Conservation (phyloP, 371 early-diverging fungal genomes). For the Saksenaea vasiformis region DNA sequence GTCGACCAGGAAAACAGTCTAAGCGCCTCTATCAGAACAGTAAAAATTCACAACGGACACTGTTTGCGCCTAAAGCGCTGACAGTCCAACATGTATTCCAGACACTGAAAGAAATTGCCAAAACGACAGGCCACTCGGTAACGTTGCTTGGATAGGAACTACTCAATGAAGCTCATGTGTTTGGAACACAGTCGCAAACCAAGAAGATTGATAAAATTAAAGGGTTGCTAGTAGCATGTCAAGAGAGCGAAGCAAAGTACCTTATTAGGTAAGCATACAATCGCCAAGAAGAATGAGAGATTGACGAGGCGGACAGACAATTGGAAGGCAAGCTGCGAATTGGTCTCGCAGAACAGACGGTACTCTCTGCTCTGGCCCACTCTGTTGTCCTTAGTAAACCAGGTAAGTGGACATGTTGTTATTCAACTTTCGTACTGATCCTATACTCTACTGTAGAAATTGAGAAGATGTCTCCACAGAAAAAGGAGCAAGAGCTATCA, state of each 20-base stretch:
- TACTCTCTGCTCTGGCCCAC: slow-evolving; percentile 87
- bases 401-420: slow-evolving; percentile 19
- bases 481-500: slow-evolving; percentile 60
- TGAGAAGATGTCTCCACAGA: slow-evolving; percentile 48
- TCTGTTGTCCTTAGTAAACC: slow-evolving; percentile 62
- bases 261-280: slow-evolving; percentile 69
- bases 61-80: slow-evolving; percentile 81
- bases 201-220: slow-evolving; percentile 88
- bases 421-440: background rate
- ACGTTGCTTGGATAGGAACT: slow-evolving; percentile 11
- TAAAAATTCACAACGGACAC: slow-evolving; percentile 73
- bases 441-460: slow-evolving; percentile 25
- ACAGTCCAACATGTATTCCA: slow-evolving; percentile 85
- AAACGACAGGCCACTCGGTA: slow-evolving; percentile 77
- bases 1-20: background rate
- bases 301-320: slow-evolving; percentile 51
- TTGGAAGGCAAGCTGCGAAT: slow-evolving; percentile 97
- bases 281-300: background rate
- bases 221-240: slow-evolving; percentile 80
- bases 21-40: slow-evolving; percentile 53
- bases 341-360: slow-evolving; percentile 96
- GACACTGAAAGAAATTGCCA: slow-evolving; percentile 86
- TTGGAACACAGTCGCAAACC: slow-evolving; percentile 60
- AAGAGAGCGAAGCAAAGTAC: slow-evolving; percentile 90
- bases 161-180: background rate